These are phyloP conservation scores for Leccinum cinnamomeum DNA, from an alignment of 1,284 basidiomycete genomes.

Conservation along the genomic window DNA sequence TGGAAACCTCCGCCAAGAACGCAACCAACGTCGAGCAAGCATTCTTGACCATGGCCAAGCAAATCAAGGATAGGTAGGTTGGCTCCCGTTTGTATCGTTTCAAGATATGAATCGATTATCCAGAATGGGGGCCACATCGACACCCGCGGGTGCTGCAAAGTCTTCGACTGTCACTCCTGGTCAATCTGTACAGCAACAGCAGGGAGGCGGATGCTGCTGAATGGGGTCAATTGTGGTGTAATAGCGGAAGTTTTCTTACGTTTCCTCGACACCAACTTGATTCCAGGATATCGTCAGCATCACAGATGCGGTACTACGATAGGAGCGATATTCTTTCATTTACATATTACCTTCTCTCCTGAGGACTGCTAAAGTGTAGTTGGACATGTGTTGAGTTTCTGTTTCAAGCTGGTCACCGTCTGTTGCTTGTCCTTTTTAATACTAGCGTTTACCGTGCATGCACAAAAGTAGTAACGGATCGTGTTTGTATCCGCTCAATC, in stretches of 20 bases:
- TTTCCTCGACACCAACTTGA: slow-evolving; percentile 17
- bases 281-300: slow-evolving; percentile 31
- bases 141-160: slow-evolving; percentile 69
- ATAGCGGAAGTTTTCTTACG: slow-evolving; percentile 17
- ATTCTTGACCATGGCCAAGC: slow-evolving; percentile 99
- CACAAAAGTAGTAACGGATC: no score
- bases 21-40: slow-evolving; percentile 99
- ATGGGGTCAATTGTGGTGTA: slow-evolving; percentile 20
- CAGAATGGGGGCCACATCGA: slow-evolving; percentile 78
- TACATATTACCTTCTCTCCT: slow-evolving; percentile 34
- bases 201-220: slow-evolving; percentile 57
- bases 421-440: no score
- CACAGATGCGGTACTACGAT: slow-evolving; percentile 31
- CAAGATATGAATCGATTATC: slow-evolving; percentile 7
- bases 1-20: slow-evolving; percentile 99
- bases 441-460: no score
- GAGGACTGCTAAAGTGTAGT: slow-evolving; percentile 28
- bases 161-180: slow-evolving; percentile 53
- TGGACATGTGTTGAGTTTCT: slow-evolving; percentile 27
- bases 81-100: neutral
- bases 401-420: no score
- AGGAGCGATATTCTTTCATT: slow-evolving; percentile 36
- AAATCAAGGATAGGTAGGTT: slow-evolving; percentile 91
- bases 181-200: slow-evolving; percentile 56
- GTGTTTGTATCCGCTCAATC: no score